Base-by-base conservation (phyloP, 768 basidiomycete species). In the Lenzites betulinus region DNA sequence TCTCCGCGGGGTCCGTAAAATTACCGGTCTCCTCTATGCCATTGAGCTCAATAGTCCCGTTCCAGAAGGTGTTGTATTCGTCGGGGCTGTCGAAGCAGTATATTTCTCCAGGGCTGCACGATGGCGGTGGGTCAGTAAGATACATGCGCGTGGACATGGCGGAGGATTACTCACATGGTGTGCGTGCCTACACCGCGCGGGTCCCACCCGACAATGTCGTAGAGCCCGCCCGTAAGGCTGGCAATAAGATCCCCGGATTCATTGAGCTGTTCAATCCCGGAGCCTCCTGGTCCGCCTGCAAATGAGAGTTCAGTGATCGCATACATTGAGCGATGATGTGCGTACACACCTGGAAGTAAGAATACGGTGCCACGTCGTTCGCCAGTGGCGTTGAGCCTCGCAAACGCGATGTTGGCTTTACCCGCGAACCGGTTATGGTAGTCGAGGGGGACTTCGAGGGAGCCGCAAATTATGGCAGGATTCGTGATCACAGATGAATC, bases 161-260 rank as follows among this genome's bases (percentile, higher is more conserved):
- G 15, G 6, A 30, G 7, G 22, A 16, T 7, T 6, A 12, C 59
- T 23, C 4, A 60, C 59, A 54, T 28, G 6, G 62, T 58, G 30
- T 52, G 44, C 13, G 47, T 7, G 4, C 62, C 62, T 1, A 57
- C 51, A 0, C 62, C 62, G 20, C 62, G 56, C 23, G 62, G 49
- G 26, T 63, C 62, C 56, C 55, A 58, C 18, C 46, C 53, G 56
- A 63, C 62, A 28, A 63, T 50, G 26, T 63, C 62, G 47, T 63
- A 63, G 11, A 22, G 16, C 5, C 62, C 56, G 1, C 56, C 62
- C 22, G 54, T 54, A 26, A 58, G 35, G 18, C 2, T 12, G 18
- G 22, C 26, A 3, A 49, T 23, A 12, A 35, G 16, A 2, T 43
- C 30, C 6, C 30, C 30, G 11, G 2, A 42, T 33, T 35, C 36